Percentiles rank a stretch among this genome's conserved stretches.
phyloP scores from a whole-genome alignment of 768 basidiomycete genomes.

The Kwoniella sp. region DNA sequence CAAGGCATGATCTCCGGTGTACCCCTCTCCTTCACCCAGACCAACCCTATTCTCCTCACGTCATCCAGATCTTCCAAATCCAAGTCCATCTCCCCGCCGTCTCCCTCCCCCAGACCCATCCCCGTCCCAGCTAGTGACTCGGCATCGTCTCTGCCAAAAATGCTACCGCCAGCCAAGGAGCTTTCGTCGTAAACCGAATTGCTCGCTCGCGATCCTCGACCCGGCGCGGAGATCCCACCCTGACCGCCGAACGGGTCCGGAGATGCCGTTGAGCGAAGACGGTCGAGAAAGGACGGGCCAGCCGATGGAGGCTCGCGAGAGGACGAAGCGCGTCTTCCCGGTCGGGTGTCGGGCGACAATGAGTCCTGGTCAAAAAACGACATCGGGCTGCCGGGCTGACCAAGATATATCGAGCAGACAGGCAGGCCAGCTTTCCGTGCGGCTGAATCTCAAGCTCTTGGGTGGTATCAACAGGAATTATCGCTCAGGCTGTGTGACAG shows the following conservation, averaged over 20 bases:
- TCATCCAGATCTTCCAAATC: constrained; percentile 37
- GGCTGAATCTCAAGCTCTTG: too few species aligned
- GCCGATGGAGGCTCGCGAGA: constrained; percentile 3
- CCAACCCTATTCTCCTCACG: constrained; percentile 29
- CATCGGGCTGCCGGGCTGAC: too few species aligned
- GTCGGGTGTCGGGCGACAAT: background rate
- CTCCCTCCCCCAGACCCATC: background rate
- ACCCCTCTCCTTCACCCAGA: constrained; percentile 45
- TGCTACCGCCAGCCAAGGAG: background rate
- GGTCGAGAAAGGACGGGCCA: constrained; percentile 10
- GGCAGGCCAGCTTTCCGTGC: too few species aligned
- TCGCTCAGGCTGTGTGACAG: too few species aligned
- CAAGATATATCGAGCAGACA: too few species aligned
- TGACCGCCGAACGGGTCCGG: background rate
- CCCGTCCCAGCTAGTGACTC: too few species aligned
- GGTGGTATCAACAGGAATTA: too few species aligned
- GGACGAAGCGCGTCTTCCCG: background rate
- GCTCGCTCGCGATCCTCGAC: constrained; percentile 3
- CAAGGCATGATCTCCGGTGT: constrained; percentile 42
- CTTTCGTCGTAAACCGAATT: constrained; percentile 7
- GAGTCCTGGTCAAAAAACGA: constrained; percentile 10
- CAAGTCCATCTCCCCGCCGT: constrained; percentile 2
- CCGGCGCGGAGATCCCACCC: background rate
- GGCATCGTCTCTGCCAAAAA: background rate
- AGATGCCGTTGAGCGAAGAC: constrained; percentile 11